phyloP scores from a whole-genome alignment of 441 rosid genomes.

The Lepidium campestre region DNA sequence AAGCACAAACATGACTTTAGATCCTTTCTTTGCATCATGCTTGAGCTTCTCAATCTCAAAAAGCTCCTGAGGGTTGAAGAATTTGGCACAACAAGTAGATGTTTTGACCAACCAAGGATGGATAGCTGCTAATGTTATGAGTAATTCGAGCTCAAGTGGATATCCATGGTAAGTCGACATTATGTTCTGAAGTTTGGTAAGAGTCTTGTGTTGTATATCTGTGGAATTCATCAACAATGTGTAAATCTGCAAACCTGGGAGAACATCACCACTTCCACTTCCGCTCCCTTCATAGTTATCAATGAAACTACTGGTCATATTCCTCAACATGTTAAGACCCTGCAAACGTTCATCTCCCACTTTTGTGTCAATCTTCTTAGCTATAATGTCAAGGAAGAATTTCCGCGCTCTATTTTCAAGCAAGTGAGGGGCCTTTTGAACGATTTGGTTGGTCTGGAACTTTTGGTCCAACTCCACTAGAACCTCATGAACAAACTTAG shows the following conservation, averaged over 20 bases:
- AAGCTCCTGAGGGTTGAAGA: constrained; percentile 46
- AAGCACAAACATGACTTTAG: constrained; percentile 87
- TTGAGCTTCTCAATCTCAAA: constrained; percentile 47
- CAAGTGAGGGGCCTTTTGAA: constrained; percentile 59
- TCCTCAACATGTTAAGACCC: constrained; percentile 75
- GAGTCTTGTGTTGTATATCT: constrained; percentile 53
- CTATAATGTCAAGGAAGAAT: constrained; percentile 69
- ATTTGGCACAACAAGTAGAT: constrained; percentile 56
- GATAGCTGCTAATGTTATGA: constrained; percentile 81
- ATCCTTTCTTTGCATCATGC: constrained; percentile 63
- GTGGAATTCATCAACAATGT: constrained; percentile 86
- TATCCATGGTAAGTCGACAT: constrained; percentile 61
- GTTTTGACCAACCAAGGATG: constrained; percentile 82
- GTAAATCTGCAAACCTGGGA: constrained; percentile 90
- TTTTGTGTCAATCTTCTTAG: constrained; percentile 67
- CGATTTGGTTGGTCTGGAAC: constrained; percentile 34
- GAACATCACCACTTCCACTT: constrained; percentile 47
- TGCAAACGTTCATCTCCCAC: constrained; percentile 59
- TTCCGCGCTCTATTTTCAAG: constrained; percentile 78
- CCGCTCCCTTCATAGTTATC: constrained; percentile 68
- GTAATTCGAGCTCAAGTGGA: constrained; percentile 77
- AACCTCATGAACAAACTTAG: constrained; percentile 74
- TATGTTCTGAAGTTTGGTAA: constrained; percentile 54
- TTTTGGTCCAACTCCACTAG: constrained; percentile 59
- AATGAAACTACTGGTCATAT: constrained; percentile 63